phyloP scores from a whole-genome alignment of 2,329 filamentous ascomycete genomes.

The Fusarium coicis region DNA sequence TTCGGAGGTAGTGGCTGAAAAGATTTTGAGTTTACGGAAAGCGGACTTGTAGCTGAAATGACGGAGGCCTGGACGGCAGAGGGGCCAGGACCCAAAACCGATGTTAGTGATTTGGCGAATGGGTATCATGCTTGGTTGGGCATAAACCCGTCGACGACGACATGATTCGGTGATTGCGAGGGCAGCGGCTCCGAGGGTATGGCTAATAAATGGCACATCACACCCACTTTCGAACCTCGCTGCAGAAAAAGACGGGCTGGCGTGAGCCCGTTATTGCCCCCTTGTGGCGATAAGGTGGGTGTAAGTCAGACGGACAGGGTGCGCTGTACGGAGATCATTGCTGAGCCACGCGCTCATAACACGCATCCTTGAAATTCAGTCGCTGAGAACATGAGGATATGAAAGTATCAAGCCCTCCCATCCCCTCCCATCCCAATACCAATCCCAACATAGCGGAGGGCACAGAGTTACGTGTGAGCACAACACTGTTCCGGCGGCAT shows the following conservation, averaged over 20 bases:
- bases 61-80: conserved; percentile 23
- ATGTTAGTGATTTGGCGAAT: conserved; percentile 28
- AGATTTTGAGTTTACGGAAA: conserved; percentile 37
- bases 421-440: conserved; percentile 5
- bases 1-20: conserved; percentile 30
- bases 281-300: conserved; percentile 36
- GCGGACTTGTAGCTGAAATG: conserved; percentile 39
- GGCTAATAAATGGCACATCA: conserved; percentile 24
- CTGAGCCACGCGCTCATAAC: conserved; percentile 39
- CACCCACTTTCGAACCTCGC: conserved; percentile 34
- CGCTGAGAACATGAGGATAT: conserved; percentile 13
- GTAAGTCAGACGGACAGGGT: conserved; percentile 36
- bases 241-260: conserved; percentile 36
- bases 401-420: conserved; percentile 35
- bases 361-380: conserved; percentile 21
- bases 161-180: conserved; percentile 25
- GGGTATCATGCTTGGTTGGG: conserved; percentile 22
- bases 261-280: conserved; percentile 33
- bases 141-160: conserved; percentile 21
- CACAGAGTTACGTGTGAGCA: background rate
- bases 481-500: background rate
- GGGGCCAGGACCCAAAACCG: conserved; percentile 1
- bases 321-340: conserved; percentile 29
- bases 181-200: conserved; percentile 4
- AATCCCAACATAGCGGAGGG: conserved; percentile 14